Conservation (phyloP, 2,329 filamentous ascomycete genomes). For the Paracorniculantispora psalliotae region DNA sequence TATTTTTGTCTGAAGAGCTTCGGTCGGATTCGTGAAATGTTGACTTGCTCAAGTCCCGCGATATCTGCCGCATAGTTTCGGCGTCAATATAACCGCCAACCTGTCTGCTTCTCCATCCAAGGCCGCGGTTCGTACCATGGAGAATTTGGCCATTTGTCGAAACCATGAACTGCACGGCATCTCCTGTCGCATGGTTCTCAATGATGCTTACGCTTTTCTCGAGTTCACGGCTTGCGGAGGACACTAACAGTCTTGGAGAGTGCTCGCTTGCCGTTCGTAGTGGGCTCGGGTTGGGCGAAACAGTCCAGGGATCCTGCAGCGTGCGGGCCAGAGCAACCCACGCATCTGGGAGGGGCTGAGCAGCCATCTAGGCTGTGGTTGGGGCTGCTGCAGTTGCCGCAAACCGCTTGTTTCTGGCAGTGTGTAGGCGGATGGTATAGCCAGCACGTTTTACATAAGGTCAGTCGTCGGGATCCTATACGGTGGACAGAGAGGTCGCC, state of each 20-base stretch:
- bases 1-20: neutral
- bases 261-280: too few relatives aligned
- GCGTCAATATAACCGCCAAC: constrained; percentile 17
- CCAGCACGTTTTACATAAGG: neutral
- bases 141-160: constrained; percentile 18
- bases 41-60: constrained; percentile 10
- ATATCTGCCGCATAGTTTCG: constrained; percentile 17
- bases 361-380: neutral
- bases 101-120: constrained; percentile 16
- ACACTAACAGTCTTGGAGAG: too few relatives aligned
- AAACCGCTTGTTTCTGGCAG: neutral
- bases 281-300: too few relatives aligned
- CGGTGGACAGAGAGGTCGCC: neutral
- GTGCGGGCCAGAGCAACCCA: too few relatives aligned
- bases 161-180: constrained; percentile 19
- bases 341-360: too few relatives aligned
- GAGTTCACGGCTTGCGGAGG: constrained; percentile 11
- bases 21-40: neutral
- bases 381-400: neutral
- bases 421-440: neutral
- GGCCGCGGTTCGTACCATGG: constrained; percentile 17
- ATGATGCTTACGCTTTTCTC: constrained; percentile 17
- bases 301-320: too few relatives aligned
- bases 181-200: constrained; percentile 19
- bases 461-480: neutral